Evolutionary conservation across 75 land plant species (phyloP).

Genomic region (Adiantum capillusveneris): DNA sequence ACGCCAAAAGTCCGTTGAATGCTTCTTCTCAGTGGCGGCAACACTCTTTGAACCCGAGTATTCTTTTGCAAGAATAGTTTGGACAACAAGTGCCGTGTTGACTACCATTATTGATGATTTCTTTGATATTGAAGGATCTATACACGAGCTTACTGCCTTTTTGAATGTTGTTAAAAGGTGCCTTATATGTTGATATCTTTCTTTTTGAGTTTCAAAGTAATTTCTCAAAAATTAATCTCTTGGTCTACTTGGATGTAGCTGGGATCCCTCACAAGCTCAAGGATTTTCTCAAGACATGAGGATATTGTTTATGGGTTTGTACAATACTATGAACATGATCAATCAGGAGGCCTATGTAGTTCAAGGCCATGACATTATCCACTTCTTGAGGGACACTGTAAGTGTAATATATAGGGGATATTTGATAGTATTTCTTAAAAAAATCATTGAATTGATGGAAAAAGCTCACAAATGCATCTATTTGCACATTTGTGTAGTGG

Average conservation of each 20-base stretch:
- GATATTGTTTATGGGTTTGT: conserved; percentile 56
- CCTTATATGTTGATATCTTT: neutral
- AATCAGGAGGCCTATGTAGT: conserved; percentile 27
- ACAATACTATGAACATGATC: conserved; percentile 50
- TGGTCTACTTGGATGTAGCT: conserved; percentile 26
- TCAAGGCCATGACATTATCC: conserved; percentile 52
- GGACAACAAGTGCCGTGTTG: conserved; percentile 69
- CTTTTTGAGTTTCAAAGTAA: neutral
- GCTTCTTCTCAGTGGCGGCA: conserved; percentile 83
- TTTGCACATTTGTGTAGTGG: too few relatives aligned
- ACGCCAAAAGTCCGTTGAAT: conserved; percentile 57
- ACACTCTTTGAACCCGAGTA: conserved; percentile 62
- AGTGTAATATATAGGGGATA: conserved; percentile 20
- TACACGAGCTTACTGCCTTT: conserved; percentile 49
- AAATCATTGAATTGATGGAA: too few relatives aligned
- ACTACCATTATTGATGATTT: conserved; percentile 83
- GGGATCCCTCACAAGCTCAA: conserved; percentile 34
- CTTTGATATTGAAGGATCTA: conserved; percentile 67
- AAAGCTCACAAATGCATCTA: conserved; percentile 53
- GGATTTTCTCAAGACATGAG: conserved; percentile 43
- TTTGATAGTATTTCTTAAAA: neutral
- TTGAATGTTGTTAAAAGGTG: conserved; percentile 53
- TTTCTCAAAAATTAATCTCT: neutral
- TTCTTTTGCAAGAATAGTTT: conserved; percentile 62
- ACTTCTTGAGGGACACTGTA: conserved; percentile 52